Conservation (phyloP, 2,329 filamentous ascomycete species). For the Decorospora gaudefroyi region DNA sequence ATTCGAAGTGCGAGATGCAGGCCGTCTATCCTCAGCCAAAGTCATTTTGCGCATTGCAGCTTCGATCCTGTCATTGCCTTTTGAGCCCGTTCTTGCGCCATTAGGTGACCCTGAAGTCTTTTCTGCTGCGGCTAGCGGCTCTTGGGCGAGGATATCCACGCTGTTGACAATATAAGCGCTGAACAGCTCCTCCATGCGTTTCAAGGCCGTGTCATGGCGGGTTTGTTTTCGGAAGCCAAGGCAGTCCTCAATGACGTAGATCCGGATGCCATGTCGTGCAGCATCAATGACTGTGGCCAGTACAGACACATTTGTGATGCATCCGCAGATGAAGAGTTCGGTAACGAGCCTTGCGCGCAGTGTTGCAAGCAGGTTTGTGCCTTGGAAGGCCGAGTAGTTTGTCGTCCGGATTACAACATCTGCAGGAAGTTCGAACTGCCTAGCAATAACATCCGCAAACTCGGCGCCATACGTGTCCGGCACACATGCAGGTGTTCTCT, state of each 20-base stretch:
- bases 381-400: slow-evolving; percentile 85
- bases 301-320: slow-evolving; percentile 83
- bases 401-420: slow-evolving; percentile 68
- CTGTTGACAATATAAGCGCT: slow-evolving; percentile 69
- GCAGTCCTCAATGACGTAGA: slow-evolving; percentile 86
- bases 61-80: slow-evolving; percentile 27
- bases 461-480: slow-evolving; percentile 54
- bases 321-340: slow-evolving; percentile 86
- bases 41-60: slow-evolving; percentile 31
- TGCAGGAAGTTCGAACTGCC: slow-evolving; percentile 54
- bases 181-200: slow-evolving; percentile 72
- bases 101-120: slow-evolving; percentile 12
- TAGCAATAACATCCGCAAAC: slow-evolving; percentile 56
- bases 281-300: slow-evolving; percentile 92
- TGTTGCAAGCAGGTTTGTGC: slow-evolving; percentile 72
- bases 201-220: slow-evolving; percentile 72
- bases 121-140: slow-evolving; percentile 14
- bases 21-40: slow-evolving; percentile 17
- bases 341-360: slow-evolving; percentile 86
- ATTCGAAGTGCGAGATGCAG: slow-evolving; percentile 10
- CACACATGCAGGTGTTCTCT: slow-evolving; percentile 50
- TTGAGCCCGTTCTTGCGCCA: slow-evolving; percentile 14
- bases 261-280: slow-evolving; percentile 81
- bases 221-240: slow-evolving; percentile 74
- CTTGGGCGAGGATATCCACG: slow-evolving; percentile 59